These are phyloP conservation scores for Oryza meyeriana DNA, from an alignment of 176 grass and related monocot species.

Conservation along the genomic window DNA sequence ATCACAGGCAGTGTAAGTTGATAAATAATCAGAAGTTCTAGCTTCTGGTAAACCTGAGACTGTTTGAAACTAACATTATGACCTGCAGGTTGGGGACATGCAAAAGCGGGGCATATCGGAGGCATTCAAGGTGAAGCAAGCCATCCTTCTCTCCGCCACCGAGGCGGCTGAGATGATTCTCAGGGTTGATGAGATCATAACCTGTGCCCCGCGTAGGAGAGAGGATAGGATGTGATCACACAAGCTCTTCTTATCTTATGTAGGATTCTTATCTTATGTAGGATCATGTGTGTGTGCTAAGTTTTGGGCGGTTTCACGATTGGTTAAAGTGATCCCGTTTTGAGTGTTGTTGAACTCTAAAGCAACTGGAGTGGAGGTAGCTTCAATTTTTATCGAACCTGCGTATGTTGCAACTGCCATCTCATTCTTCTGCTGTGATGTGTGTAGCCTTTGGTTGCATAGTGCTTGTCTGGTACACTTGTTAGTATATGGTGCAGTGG, in stretches of 20 bases:
- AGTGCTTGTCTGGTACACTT: too few species aligned
- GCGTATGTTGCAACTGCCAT: too few species aligned
- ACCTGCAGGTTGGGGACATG: slow-evolving; percentile 48
- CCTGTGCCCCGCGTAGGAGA: slow-evolving; percentile 31
- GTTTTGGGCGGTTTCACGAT: background rate
- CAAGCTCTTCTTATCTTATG: background rate
- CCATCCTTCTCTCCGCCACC: slow-evolving; percentile 33
- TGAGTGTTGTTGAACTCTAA: background rate
- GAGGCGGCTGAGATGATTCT: slow-evolving; percentile 51
- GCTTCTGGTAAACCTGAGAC: background rate
- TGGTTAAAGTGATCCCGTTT: background rate
- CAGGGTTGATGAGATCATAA: slow-evolving; percentile 51
- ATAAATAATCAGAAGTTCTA: background rate
- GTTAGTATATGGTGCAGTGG: background rate
- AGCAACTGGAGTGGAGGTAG: background rate
- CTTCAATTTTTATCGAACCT: slow-evolving; percentile 24
- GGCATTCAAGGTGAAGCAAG: slow-evolving; percentile 58
- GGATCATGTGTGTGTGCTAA: background rate
- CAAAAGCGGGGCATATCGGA: slow-evolving; percentile 46
- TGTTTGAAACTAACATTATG: background rate
- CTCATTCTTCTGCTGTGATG: too few species aligned
- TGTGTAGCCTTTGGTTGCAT: too few species aligned
- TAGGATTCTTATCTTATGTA: too few species aligned
- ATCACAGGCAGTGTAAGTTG: slow-evolving; percentile 69
- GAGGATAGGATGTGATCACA: slow-evolving; percentile 48